Base-by-base conservation (phyloP, 1,284 basidiomycete genomes). In the Rhizoctonia solani region DNA sequence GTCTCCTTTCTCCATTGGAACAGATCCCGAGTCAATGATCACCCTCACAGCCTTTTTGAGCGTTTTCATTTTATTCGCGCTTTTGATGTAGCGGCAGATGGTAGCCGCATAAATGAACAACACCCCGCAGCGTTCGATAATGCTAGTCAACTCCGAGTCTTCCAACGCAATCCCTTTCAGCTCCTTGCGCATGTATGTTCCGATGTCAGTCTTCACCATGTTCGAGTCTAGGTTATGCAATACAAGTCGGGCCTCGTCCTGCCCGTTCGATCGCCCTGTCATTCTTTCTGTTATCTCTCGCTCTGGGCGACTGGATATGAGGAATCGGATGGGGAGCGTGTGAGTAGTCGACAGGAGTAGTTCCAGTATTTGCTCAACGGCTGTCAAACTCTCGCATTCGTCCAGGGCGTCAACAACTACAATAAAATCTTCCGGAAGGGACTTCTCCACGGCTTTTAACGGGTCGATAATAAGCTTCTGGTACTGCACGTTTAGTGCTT, bases 371-470 rank as follows among this genome's bases (percentile, higher is more conserved):
- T 39, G 37, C 11, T 42, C 30, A 1, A 54, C 42, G 8, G 37
- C 42, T 11, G 19, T 9, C n/a, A 46, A 19, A 9, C 29, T 37
- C 4, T 23, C 29, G 52, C 68, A 69, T 52, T 69, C 68, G 25
- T 69, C 68, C 8, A 69, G 55, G 16, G 65, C 68, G n/a, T 69
- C 68, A 30, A 69, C 61, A 11, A 69, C 55, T 13, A 69, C 39
- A 3, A 69, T 47, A 3, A 66, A 29, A 21, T 32, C 30, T 19
- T 37, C 1, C 5, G 59, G 49, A 4, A 65, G 1, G 1, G 54
- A 34, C 11, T 39, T 6, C 14, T 21, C 13, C 13, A 58, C 50
- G 4, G 39, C n/a, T 5, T 19, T 25, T 9, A 69, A 32, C 16
- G 68, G 68, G 4, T 34, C 19, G 6, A 47, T 9, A 32, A 69